Conservation (phyloP, 768 basidiomycete species). For the Pleurotus tuber-regium region DNA sequence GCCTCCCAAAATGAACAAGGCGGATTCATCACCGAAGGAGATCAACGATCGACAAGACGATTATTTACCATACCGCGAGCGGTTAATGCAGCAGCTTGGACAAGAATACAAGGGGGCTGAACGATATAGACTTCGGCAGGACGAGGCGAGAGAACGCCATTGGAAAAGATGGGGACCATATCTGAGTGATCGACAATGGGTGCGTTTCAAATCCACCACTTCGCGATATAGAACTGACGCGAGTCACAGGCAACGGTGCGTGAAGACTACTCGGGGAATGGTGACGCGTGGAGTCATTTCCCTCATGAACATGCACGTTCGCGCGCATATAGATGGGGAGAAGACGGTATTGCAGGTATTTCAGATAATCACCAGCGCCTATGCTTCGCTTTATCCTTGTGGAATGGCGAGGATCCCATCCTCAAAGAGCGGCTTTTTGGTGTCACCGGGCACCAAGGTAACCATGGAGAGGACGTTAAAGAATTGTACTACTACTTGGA, state of each 20-base stretch:
- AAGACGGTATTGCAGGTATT: conserved; percentile 96
- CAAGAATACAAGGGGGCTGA: conserved; percentile 78
- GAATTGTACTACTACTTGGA: conserved; percentile 99
- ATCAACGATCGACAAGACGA: conserved; percentile 17
- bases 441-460: conserved; percentile 95
- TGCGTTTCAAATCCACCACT: too few species aligned
- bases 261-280: conserved; percentile 96
- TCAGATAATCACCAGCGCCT: conserved; percentile 96
- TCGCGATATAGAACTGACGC: too few species aligned
- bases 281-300: conserved; percentile 95
- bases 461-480: conserved; percentile 99
- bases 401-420: conserved; percentile 94
- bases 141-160: conserved; percentile 74
- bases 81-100: conserved; percentile 63
- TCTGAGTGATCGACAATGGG: conserved; percentile 97
- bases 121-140: conserved; percentile 81
- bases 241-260: conserved; percentile 87
- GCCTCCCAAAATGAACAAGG: conserved; percentile 27
- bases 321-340: conserved; percentile 97
- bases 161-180: conserved; percentile 99
- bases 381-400: conserved; percentile 87
- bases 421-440: conserved; percentile 97
- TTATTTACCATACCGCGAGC: conserved; percentile 52
- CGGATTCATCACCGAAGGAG: conserved; percentile 32
- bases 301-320: conserved; percentile 92